These are phyloP conservation scores for Rickenella mellea DNA, from an alignment of 768 basidiomycete species.

Conservation along the genomic window DNA sequence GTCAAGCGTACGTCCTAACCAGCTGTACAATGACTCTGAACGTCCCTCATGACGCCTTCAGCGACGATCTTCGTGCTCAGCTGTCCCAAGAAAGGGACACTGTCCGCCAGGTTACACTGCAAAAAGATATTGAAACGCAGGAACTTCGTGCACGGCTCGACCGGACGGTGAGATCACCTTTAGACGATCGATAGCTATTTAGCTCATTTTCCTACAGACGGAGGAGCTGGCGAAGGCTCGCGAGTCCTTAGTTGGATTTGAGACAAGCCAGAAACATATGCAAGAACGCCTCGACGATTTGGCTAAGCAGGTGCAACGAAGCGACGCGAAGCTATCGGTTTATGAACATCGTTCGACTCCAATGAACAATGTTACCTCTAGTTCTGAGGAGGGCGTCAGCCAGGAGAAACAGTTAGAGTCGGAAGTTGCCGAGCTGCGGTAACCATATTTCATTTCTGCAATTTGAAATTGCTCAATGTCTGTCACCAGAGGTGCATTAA, in stretches of 20 bases:
- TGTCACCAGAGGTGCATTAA: constrained; percentile 52
- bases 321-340: constrained; percentile 77
- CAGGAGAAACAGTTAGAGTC: constrained; percentile 74
- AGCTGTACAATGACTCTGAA: not conserved
- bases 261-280: constrained; percentile 72
- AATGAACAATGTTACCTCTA: too few species aligned
- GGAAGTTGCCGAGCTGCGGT: constrained; percentile 83
- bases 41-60: constrained; percentile 17
- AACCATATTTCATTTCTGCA: constrained; percentile 9
- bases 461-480: not conserved
- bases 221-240: constrained; percentile 60
- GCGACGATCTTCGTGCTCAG: constrained; percentile 66
- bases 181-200: constrained; percentile 3
- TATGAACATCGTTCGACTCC: constrained; percentile 58
- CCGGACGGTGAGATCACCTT: constrained; percentile 41
- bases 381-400: constrained; percentile 22
- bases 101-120: constrained; percentile 61
- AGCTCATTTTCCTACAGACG: constrained; percentile 28
- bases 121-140: constrained; percentile 73
- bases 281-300: constrained; percentile 63
- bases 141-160: constrained; percentile 69
- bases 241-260: constrained; percentile 59
- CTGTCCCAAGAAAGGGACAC: constrained; percentile 67
- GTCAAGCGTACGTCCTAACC: constrained; percentile 52
- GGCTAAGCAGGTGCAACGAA: constrained; percentile 55